Base-by-base conservation (phyloP, 495 filamentous ascomycete species). In the Xylaria curta region DNA sequence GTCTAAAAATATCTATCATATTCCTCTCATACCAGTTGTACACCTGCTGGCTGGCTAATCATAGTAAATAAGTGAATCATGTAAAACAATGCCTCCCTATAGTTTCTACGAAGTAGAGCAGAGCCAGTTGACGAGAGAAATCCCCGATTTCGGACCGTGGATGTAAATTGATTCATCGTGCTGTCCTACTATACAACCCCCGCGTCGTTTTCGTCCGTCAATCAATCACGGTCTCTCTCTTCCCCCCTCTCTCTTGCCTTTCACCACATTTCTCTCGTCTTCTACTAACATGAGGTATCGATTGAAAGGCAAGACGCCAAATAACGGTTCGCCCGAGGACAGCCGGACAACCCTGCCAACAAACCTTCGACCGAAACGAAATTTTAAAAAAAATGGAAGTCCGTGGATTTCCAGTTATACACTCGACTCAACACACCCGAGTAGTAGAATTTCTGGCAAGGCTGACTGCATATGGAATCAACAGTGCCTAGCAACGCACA, bases 251-350 rank as follows among this genome's bases (percentile, higher is more conserved):
- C 19, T 7, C 28, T 53, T 47, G 19, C 24, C 40, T 49, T 59
- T 33, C 13, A 28, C 26, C 36, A 1, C 19, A 8, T 46, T 33
- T 31, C 54, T 63, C 10, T 62, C 47, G 21, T 69, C 17, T 19
- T 70, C 56, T 54, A 40, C 68, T 28, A 70, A 63, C 53, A 70
- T 42, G 66, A 63, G 62, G 68, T 54, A 75, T 63, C 59, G 66
- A 74, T 54, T 51, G 49, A 71, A 71, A 65, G 70, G 70, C 47
- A 71, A 63, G 58, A 46, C 60, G 24, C 44, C 44, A 28, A 51
- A 64, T 56, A 56, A 54, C 33, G 44, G 26, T 38, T 36, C 28
- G 46, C 6, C 46, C 8, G 17, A 63, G 58, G 31, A 60, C 4
- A 17, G 59, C 53, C 15, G 42, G 21, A 38, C 58, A 40, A 40